A percentile compares a stretch with the other conserved stretches of the same genome.
Conservation (phyloP, 2,329 filamentous ascomycete genomes). For the Karstenula rhodostoma region DNA sequence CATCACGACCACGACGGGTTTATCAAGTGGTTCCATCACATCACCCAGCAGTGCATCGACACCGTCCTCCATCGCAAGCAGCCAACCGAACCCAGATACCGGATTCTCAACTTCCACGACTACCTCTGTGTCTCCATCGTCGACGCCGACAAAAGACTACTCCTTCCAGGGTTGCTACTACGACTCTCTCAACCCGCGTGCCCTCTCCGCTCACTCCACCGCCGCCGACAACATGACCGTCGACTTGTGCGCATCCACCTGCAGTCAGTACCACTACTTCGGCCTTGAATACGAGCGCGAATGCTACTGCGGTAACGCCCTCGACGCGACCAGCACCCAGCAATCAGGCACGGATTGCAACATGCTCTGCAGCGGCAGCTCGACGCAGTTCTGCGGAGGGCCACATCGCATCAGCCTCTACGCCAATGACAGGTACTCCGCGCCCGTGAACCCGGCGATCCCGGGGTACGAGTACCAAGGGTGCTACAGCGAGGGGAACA, state of each 20-base stretch:
- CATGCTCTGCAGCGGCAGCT: constrained; percentile 31
- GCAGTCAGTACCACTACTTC: constrained; percentile 31
- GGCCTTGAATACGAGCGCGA: constrained; percentile 33
- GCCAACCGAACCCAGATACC: neutral
- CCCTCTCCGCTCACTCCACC: constrained; percentile 22
- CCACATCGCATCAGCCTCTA: constrained; percentile 40
- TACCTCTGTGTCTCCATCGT: constrained; percentile 10
- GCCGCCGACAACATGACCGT: constrained; percentile 28
- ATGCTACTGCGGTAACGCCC: constrained; percentile 31
- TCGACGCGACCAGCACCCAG: constrained; percentile 23
- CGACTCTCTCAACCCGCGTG: constrained; percentile 24
- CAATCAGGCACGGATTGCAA: constrained; percentile 30
- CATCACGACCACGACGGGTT: neutral
- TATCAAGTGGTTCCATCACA: neutral
- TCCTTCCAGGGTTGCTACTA: constrained; percentile 35
- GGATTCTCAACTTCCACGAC: constrained; percentile 13
- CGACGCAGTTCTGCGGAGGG: constrained; percentile 28
- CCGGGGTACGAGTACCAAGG: constrained; percentile 43
- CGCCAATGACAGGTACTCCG: constrained; percentile 46
- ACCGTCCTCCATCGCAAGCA: neutral
- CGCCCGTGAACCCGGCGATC: constrained; percentile 28
- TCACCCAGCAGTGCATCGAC: neutral
- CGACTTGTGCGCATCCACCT: constrained; percentile 32
- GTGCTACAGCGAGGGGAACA: constrained; percentile 51
- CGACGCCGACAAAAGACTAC: constrained; percentile 9